A percentile compares a stretch with the other conserved stretches of the same genome.
Conservation (phyloP, 2,329 filamentous ascomycete species). For the Trichoderma oligosporum region DNA sequence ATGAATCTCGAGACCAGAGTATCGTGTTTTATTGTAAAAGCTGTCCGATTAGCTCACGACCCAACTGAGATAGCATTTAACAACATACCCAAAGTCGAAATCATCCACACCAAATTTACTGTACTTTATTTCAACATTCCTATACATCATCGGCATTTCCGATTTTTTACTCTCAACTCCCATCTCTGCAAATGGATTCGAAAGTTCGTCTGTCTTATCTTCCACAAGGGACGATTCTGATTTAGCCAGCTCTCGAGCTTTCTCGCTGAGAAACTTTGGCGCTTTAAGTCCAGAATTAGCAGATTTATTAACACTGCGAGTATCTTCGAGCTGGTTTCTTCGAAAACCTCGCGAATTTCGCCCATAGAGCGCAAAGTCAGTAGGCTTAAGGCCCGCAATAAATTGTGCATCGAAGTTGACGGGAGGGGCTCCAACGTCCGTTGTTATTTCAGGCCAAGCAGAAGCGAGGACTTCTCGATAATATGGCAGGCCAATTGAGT, state of each 20-base stretch:
- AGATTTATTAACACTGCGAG: slow-evolving; percentile 58
- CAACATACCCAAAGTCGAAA: slow-evolving; percentile 82
- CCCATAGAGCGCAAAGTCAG: slow-evolving; percentile 74
- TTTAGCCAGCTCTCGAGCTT: slow-evolving; percentile 65
- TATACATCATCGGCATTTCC: slow-evolving; percentile 84
- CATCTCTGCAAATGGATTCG: slow-evolving; percentile 62
- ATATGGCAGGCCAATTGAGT: slow-evolving; percentile 83
- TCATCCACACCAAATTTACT: slow-evolving; percentile 99
- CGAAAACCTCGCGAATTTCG: slow-evolving; percentile 68
- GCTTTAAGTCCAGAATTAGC: slow-evolving; percentile 62
- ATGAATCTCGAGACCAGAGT: slow-evolving; percentile 91
- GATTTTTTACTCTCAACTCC: slow-evolving; percentile 71
- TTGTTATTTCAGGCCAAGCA: slow-evolving; percentile 82
- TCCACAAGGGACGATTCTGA: slow-evolving; percentile 41
- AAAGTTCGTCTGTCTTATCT: slow-evolving; percentile 52
- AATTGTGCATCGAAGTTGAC: slow-evolving; percentile 68
- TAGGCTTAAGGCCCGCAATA: slow-evolving; percentile 62
- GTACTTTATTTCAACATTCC: slow-evolving; percentile 96
- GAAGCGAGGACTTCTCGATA: slow-evolving; percentile 87
- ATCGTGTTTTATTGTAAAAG: slow-evolving; percentile 90
- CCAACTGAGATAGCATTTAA: slow-evolving; percentile 12
- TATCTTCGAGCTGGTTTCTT: slow-evolving; percentile 81
- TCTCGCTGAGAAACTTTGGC: slow-evolving; percentile 93
- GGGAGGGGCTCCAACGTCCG: slow-evolving; percentile 81
- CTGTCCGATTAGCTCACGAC: slow-evolving; percentile 41